Percentiles rank a stretch among this genome's conserved stretches.
Evolutionary conservation across 306 rosid genomes (phyloP).

Genomic region (Fagus sylvatica): DNA sequence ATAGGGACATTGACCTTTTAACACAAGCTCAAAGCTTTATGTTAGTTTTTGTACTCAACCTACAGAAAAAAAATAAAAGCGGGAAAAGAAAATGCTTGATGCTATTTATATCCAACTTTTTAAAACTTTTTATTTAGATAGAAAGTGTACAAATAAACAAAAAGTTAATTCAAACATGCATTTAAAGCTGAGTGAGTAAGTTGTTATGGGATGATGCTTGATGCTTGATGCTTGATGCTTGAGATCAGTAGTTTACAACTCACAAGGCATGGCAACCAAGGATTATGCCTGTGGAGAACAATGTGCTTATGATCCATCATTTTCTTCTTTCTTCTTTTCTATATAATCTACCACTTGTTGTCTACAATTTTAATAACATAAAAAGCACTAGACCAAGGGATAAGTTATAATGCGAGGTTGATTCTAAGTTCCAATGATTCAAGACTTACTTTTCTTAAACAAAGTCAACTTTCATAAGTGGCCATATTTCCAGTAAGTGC

Average conservation of each 20-base stretch:
- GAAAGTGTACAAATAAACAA: background rate
- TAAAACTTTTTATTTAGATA: no score
- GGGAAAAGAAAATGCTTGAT: no score
- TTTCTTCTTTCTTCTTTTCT: background rate
- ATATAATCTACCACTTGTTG: conserved; percentile 8
- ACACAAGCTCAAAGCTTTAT: no score
- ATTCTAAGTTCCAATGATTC: conserved; percentile 27
- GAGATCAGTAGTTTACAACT: background rate
- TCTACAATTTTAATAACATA: conserved; percentile 8
- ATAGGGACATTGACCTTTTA: no score
- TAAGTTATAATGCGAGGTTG: conserved; percentile 52
- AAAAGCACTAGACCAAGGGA: conserved; percentile 12
- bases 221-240: background rate
- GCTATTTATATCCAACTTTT: no score
- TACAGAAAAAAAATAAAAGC: no score
- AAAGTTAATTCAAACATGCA: background rate
- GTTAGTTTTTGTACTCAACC: no score
- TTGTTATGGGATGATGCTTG: background rate
- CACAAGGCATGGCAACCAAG: background rate
- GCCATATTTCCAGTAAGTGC: conserved; percentile 20
- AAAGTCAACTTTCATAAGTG: conserved; percentile 39
- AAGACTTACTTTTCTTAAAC: conserved; percentile 21
- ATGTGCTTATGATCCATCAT: background rate
- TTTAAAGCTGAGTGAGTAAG: no score
- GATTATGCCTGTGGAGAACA: background rate